Evolutionary conservation across 139 green algal genomes (phyloP).

Genomic region (Chlorella sp.): DNA sequence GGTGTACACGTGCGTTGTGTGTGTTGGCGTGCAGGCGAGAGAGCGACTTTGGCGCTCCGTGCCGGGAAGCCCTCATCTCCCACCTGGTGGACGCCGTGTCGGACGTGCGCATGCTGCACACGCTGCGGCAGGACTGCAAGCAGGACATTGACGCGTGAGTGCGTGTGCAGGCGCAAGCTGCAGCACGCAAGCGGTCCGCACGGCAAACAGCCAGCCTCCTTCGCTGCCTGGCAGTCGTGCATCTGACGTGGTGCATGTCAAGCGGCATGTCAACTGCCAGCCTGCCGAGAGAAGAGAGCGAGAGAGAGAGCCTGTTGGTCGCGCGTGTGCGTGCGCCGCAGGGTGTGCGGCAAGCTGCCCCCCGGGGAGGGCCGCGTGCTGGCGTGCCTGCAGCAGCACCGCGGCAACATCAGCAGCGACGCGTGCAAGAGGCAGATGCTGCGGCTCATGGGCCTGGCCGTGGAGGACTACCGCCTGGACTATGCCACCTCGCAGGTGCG

Average conservation of each 20-base stretch:
- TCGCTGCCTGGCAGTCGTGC: too few species aligned
- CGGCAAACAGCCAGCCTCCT: too few species aligned
- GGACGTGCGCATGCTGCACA: conserved; percentile 32
- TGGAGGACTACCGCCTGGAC: conserved; percentile 39
- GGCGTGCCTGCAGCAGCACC: conserved; percentile 20
- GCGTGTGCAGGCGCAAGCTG: too few species aligned
- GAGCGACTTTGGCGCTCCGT: conserved; percentile 8
- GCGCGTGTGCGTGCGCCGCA: too few species aligned
- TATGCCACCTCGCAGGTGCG: conserved; percentile 8
- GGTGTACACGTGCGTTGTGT: neutral
- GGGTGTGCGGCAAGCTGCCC: conserved; percentile 5
- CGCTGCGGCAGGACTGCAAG: conserved; percentile 24
- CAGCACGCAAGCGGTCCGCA: too few species aligned
- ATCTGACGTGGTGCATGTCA: too few species aligned
- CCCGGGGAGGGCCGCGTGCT: conserved; percentile 33
- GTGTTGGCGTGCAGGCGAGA: neutral
- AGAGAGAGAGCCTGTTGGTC: too few species aligned
- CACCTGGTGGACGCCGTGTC: conserved; percentile 20
- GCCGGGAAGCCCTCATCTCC: conserved; percentile 12
- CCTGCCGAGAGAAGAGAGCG: too few species aligned
- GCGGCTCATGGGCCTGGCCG: conserved; percentile 31
- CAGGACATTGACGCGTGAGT: conserved; percentile 11
- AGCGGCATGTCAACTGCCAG: too few species aligned
- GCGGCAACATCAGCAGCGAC: neutral
- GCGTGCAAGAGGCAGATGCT: conserved; percentile 34